Percentiles rank a stretch among this genome's conserved stretches.
These are phyloP conservation scores for Fusarium decemcellulare DNA, from an alignment of 2,329 filamentous ascomycete genomes.

Conservation along the genomic window DNA sequence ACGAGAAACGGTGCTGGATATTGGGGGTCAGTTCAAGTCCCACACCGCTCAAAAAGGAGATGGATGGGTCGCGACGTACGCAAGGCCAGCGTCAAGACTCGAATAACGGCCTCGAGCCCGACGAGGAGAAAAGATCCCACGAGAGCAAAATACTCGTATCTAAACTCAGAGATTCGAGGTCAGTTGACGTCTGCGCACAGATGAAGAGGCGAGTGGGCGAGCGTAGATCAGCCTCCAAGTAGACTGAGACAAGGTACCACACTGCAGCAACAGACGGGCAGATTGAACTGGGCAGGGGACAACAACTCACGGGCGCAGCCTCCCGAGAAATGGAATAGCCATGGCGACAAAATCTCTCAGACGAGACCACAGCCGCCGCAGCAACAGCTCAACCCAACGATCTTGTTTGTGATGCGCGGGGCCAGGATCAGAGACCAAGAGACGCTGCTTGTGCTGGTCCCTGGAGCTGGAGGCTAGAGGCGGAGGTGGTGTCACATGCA, in stretches of 20 bases:
- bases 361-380: constrained; percentile 14
- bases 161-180: constrained; percentile 51
- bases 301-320: constrained; percentile 64
- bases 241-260: background rate
- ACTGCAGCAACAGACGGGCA: background rate
- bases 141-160: constrained; percentile 89
- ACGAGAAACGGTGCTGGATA: constrained; percentile 81
- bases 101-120: constrained; percentile 84
- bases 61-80: constrained; percentile 69
- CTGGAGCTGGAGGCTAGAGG: constrained; percentile 3
- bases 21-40: constrained; percentile 14
- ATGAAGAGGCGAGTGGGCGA: constrained; percentile 17
- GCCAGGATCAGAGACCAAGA: constrained; percentile 21
- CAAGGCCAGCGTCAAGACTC: constrained; percentile 88
- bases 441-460: constrained; percentile 6
- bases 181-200: constrained; percentile 28
- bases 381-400: constrained; percentile 16
- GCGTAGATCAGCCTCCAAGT: constrained; percentile 3
- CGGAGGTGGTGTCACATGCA: constrained; percentile 49
- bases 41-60: constrained; percentile 23
- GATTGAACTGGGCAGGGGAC: background rate
- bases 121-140: constrained; percentile 88
- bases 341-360: constrained; percentile 51
- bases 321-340: constrained; percentile 68
- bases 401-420: constrained; percentile 15